Conservation (phyloP, 129 eudicot species). For the Deinandra increscens region DNA sequence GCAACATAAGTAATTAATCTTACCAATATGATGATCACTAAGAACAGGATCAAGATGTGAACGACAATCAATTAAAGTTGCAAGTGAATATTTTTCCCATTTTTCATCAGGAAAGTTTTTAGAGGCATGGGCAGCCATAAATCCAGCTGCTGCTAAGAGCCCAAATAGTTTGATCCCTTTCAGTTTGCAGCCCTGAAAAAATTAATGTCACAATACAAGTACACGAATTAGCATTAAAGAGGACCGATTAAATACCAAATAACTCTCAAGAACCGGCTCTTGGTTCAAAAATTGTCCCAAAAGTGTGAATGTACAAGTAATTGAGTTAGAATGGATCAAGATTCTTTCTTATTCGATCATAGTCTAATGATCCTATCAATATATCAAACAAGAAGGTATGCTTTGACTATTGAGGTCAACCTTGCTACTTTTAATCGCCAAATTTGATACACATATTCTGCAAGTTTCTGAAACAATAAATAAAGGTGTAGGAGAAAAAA, state of each 20-base stretch:
- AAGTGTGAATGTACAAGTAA: too few relatives aligned
- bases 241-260: neutral
- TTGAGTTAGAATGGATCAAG: too few relatives aligned
- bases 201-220: constrained; percentile 10
- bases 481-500: too few relatives aligned
- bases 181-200: constrained; percentile 58
- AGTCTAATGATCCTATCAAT: neutral
- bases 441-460: neutral
- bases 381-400: neutral
- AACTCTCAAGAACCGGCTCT: neutral
- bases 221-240: constrained; percentile 6
- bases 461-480: neutral
- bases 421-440: neutral
- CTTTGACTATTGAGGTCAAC: constrained; percentile 2
- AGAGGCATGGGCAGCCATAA: constrained; percentile 62
- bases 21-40: constrained; percentile 57
- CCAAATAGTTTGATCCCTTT: constrained; percentile 61
- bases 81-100: constrained; percentile 87
- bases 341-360: neutral
- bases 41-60: constrained; percentile 78
- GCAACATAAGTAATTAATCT: constrained; percentile 18
- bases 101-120: constrained; percentile 55
- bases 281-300: neutral
- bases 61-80: constrained; percentile 73
- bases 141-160: constrained; percentile 64